Conservation (phyloP, 2,329 filamentous ascomycete species). For the Achaetomium macrosporum region DNA sequence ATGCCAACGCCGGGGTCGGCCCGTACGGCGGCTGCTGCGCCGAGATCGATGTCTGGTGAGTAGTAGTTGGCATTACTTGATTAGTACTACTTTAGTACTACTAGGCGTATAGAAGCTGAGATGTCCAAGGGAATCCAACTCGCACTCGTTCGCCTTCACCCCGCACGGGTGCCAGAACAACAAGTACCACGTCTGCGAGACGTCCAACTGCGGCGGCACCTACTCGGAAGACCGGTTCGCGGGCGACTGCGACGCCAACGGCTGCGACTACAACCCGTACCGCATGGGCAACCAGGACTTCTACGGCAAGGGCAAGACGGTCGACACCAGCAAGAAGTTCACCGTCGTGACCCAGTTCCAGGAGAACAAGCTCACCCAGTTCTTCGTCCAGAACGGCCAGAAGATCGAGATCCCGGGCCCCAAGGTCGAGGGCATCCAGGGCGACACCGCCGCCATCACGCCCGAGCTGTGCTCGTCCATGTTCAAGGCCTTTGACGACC, state of each 20-base stretch:
- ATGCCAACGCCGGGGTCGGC: slow-evolving; percentile 43
- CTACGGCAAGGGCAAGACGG: slow-evolving; percentile 47
- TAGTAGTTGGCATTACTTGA: neutral
- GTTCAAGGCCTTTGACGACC: slow-evolving; percentile 50
- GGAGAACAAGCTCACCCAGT: slow-evolving; percentile 44
- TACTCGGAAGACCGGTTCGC: slow-evolving; percentile 42
- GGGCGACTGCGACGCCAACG: slow-evolving; percentile 53
- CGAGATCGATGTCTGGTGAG: slow-evolving; percentile 48
- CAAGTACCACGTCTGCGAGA: slow-evolving; percentile 36
- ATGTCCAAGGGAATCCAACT: slow-evolving; percentile 52
- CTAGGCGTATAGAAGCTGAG: neutral
- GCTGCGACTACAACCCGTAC: slow-evolving; percentile 56
- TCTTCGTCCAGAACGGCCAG: slow-evolving; percentile 50
- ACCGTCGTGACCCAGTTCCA: slow-evolving; percentile 20
- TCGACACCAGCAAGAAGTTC: slow-evolving; percentile 56
- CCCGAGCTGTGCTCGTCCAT: slow-evolving; percentile 51
- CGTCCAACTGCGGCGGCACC: slow-evolving; percentile 38
- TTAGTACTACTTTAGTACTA: too few species aligned
- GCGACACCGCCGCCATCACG: slow-evolving; percentile 43
- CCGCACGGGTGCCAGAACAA: slow-evolving; percentile 49
- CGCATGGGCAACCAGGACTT: slow-evolving; percentile 52
- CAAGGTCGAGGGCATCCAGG: slow-evolving; percentile 24
- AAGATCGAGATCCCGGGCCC: slow-evolving; percentile 42
- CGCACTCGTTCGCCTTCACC: slow-evolving; percentile 50
- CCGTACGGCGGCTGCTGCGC: slow-evolving; percentile 44